These are phyloP conservation scores for Populus tremula DNA, from an alignment of 345 rosid genomes.

Conservation along the genomic window DNA sequence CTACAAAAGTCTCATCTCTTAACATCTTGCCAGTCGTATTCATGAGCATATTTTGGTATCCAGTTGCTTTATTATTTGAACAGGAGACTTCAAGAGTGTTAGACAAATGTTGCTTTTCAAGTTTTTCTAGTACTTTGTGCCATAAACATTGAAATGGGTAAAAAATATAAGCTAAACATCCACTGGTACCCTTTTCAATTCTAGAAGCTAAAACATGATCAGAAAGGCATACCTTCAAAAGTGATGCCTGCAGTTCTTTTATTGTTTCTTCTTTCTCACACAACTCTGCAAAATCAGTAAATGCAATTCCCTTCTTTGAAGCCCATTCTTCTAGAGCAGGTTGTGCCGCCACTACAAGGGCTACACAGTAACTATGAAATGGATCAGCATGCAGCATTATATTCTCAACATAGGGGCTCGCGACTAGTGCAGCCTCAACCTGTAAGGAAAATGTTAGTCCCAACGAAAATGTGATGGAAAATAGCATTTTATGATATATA, in stretches of 20 bases:
- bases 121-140: background rate
- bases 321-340: conserved; percentile 77
- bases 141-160: background rate
- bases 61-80: background rate
- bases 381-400: conserved; percentile 95
- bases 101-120: background rate
- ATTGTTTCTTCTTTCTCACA: conserved; percentile 58
- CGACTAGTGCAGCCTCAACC: conserved; percentile 88
- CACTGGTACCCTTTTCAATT: background rate
- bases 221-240: conserved; percentile 52
- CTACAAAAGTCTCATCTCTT: background rate
- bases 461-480: background rate
- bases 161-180: background rate
- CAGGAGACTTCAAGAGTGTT: background rate
- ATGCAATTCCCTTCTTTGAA: conserved; percentile 56
- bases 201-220: background rate
- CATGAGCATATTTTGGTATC: background rate
- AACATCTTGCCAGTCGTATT: background rate
- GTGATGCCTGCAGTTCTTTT: conserved; percentile 79
- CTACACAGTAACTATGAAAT: conserved; percentile 83
- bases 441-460: conserved; percentile 32
- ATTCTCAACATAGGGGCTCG: conserved; percentile 72
- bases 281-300: conserved; percentile 49
- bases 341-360: conserved; percentile 75
- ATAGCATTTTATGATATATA: background rate